phyloP scores from a whole-genome alignment of 352 stramenopile genomes.

The Pythium myriotylum region DNA sequence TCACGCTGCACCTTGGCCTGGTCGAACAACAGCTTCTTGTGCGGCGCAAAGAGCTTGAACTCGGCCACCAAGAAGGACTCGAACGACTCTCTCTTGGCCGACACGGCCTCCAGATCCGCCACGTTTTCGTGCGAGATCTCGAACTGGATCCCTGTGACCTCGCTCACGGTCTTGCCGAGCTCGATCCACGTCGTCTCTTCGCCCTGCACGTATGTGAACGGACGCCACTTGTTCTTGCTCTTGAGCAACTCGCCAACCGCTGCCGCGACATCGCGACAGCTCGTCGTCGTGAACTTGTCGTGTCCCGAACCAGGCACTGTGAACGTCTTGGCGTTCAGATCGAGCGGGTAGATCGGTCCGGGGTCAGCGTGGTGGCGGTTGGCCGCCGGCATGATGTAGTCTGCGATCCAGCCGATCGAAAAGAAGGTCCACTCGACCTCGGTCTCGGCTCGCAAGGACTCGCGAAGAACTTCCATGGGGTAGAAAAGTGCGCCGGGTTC shows the following conservation, averaged over 20 bases:
- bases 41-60: slow-evolving; percentile 30
- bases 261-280: slow-evolving; percentile 29
- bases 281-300: slow-evolving; percentile 31
- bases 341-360: slow-evolving; percentile 25
- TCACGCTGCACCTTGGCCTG: slow-evolving; percentile 35
- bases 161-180: slow-evolving; percentile 26
- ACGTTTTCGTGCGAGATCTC: slow-evolving; percentile 24
- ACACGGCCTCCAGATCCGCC: slow-evolving; percentile 22
- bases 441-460: slow-evolving; percentile 29
- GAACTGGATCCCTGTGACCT: slow-evolving; percentile 26
- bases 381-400: slow-evolving; percentile 34
- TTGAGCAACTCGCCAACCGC: slow-evolving; percentile 17
- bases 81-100: slow-evolving; percentile 18
- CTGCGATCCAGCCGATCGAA: slow-evolving; percentile 32
- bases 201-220: slow-evolving; percentile 37
- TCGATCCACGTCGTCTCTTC: slow-evolving; percentile 38
- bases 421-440: slow-evolving; percentile 44
- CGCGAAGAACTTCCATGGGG: slow-evolving; percentile 14
- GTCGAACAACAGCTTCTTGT: slow-evolving; percentile 24
- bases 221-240: slow-evolving; percentile 31
- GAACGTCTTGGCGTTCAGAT: slow-evolving; percentile 33
- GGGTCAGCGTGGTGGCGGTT: slow-evolving; percentile 35
- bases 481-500: slow-evolving; percentile 13
- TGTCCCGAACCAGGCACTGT: slow-evolving; percentile 37
- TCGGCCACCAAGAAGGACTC: neutral